Base-by-base conservation (phyloP, 1,139 yeast genomes). In the Yamadazyma oceani region DNA sequence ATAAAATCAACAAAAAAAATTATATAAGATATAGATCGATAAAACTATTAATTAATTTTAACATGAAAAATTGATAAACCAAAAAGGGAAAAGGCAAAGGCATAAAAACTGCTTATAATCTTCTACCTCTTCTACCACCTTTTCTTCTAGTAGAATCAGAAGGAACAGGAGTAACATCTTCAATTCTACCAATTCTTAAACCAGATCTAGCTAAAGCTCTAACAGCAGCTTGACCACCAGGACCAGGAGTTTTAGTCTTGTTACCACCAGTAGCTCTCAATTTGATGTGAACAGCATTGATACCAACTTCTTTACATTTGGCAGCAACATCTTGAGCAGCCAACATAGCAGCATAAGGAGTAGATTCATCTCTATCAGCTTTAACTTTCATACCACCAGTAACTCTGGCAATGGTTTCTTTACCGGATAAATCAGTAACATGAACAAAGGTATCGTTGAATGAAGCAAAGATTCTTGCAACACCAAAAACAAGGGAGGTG, bases 61-160 rank as follows among this genome's bases (percentile, higher is more conserved):
- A 34, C 33, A 36, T 32, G 35, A 33, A 33, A 27, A 22, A 37
- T 24, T 30, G 39, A 28, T 31, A 32, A 29, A 37, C 22, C 26
- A 27, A 19, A 22, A 25, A 34, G 11, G 17, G 14, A n/a, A 12
- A 11, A 7, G 19, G 25, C 6, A 19, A 8, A 19, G 21, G 21
- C 5, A 26, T 7, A 14, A 8, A 26, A 26, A 5, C 14, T 12
- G 5, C 28, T 82, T 82, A 90, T 80, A 90, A 86, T 86, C 99
- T 89, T 85, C 98, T 92, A 90, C 99, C 99, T 85, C 99, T 90
- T 84, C 98, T 94, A 87, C 99, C 99, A 88, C 98, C 98, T 95
- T 94, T 94, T 87, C 95, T 88, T 85, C 99, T 94, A 75, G 98
- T 94, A 66, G 97, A 90, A 78, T 94, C 99, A 59, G 98, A 92